Base-by-base conservation (phyloP, 768 basidiomycete genomes). In the Macrocybe gigantea region DNA sequence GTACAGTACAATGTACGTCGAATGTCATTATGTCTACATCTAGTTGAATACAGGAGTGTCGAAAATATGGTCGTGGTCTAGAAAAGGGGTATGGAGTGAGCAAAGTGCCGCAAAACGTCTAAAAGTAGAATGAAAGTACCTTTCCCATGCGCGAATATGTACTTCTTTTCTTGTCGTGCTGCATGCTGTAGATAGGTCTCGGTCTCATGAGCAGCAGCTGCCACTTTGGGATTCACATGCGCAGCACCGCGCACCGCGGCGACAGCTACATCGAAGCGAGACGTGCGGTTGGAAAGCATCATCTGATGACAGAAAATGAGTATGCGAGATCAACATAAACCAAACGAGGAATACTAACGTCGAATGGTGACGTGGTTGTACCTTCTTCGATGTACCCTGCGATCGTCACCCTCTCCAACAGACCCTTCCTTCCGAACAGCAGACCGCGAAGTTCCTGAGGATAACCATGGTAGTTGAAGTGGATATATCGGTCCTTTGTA, bases 401-500 rank as follows among this genome's bases (percentile, higher is more conserved):
- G 33, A 86, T 77, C 0, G 70, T 61, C n/a, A 83, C 65, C 43
- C 82, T 64, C 4, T 73, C 71, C 22, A 22, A 22, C 42, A 70
- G 60, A 30, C 63, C 64, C 10, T 71, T 73, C 6, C 84, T 69
- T 2, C 80, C 84, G 35, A 76, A 81, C 35, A 89, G 57, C 52
- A 86, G 58, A 9, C 85, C 84, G 56, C 78, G 75, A 44, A 90
- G 65, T 61, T 89, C 84, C 45, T 83, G 76, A 0, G 87, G 81
- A 58, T 83, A 91, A 5, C 87, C 84, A 63, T 93, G 90, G 67
- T 87, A 93, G 66, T 91, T 91, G 69, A 92, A 78, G 59, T 89
- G 77, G 36, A 93, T 67, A 1, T 78, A 75, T 53, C 70, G 77
- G 58, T 89, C 79, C 15, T 64, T 60, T 6, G 88, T 90, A 67